Evolutionary conservation across 1,284 basidiomycete species (phyloP).

Genomic region (Porphyrellus sp.): DNA sequence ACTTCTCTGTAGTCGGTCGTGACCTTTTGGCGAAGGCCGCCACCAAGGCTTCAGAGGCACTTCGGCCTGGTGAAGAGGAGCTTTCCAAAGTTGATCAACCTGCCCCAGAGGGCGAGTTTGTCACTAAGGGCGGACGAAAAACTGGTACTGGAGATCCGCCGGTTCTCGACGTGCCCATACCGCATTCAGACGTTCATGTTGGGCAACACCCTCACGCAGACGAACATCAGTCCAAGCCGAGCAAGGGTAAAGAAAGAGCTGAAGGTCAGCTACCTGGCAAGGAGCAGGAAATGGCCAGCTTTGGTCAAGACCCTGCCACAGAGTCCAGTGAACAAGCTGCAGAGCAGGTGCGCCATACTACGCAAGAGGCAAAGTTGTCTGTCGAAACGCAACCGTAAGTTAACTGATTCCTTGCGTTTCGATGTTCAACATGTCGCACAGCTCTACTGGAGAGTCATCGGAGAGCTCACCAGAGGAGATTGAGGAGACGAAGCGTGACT

Average conservation of each 20-base stretch:
- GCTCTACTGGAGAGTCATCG: background rate
- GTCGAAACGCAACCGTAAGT: conserved; percentile 21
- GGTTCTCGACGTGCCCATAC: conserved; percentile 49
- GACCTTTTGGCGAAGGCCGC: conserved; percentile 82
- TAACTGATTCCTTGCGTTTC: background rate
- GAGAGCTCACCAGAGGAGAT: conserved; percentile 36
- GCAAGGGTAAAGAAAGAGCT: conserved; percentile 33
- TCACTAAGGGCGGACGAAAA: conserved; percentile 47
- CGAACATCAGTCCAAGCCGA: conserved; percentile 32
- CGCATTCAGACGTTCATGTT: conserved; percentile 41
- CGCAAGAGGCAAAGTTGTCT: conserved; percentile 16
- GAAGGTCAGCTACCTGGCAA: conserved; percentile 15
- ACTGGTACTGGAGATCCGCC: conserved; percentile 45
- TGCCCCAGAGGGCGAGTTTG: conserved; percentile 60
- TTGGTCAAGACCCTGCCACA: conserved; percentile 14
- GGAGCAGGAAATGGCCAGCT: conserved; percentile 27
- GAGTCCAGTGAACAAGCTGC: conserved; percentile 12
- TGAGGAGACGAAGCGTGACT: conserved; percentile 50
- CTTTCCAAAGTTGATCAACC: conserved; percentile 70
- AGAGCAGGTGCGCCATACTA: conserved; percentile 2
- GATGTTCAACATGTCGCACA: background rate
- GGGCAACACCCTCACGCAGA: conserved; percentile 49
- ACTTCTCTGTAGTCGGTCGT: conserved; percentile 80
- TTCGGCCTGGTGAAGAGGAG: conserved; percentile 66
- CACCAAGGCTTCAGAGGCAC: conserved; percentile 66